Evolutionary conservation across 2,329 filamentous ascomycete species (phyloP).

Genomic region (Bipolaris oryzae): DNA sequence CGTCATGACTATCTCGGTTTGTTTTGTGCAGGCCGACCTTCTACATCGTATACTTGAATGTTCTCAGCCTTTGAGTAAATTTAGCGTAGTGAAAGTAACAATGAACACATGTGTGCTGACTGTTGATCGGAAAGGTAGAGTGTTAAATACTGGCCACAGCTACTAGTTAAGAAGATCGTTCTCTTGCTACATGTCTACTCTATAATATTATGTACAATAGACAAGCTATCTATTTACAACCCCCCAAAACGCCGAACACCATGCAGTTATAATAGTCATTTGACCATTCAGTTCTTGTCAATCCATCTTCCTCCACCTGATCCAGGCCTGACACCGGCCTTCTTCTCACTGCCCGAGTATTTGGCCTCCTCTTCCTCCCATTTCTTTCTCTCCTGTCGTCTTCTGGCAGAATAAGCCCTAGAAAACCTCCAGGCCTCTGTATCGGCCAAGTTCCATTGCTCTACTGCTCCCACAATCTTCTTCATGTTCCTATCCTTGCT

Average conservation of each 20-base stretch:
- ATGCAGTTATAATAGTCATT: background rate
- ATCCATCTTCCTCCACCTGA: conserved; percentile 45
- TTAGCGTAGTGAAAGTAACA: background rate
- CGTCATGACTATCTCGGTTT: too few relatives aligned
- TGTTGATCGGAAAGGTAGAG: background rate
- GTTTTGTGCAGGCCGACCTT: too few relatives aligned
- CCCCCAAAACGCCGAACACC: background rate
- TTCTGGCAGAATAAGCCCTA: conserved; percentile 68
- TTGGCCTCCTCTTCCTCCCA: conserved; percentile 74
- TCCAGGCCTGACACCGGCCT: conserved; percentile 55
- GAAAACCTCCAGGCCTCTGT: conserved; percentile 79
- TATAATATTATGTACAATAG: background rate
- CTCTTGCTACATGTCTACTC: background rate
- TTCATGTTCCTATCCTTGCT: conserved; percentile 39
- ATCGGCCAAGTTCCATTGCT: conserved; percentile 67
- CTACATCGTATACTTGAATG: background rate
- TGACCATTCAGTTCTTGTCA: conserved; percentile 10
- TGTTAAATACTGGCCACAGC: background rate
- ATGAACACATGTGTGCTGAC: background rate
- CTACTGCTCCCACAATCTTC: conserved; percentile 50
- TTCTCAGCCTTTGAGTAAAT: background rate
- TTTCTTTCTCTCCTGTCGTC: conserved; percentile 65
- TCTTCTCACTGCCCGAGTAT: conserved; percentile 66
- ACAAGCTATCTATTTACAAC: background rate
- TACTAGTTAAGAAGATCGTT: background rate